Evolutionary conservation across 371 early-diverging fungal genomes (phyloP).

Genomic region (Circinella minor): DNA sequence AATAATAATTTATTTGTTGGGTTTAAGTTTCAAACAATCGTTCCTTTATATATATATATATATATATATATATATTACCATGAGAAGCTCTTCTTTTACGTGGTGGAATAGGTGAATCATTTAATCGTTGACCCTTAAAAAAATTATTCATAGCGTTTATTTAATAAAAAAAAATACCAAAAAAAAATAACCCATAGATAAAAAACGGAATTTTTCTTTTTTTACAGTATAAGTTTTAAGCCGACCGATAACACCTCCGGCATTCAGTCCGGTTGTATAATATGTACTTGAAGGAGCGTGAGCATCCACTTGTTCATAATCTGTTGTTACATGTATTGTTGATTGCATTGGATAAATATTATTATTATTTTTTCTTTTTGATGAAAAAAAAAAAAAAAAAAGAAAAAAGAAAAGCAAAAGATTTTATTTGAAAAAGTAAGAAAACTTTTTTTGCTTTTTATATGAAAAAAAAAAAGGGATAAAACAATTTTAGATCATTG

Average conservation of each 20-base stretch:
- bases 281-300: constrained; percentile 39
- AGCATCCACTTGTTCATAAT: constrained; percentile 28
- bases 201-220: too few relatives aligned
- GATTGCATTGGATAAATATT: constrained; percentile 20
- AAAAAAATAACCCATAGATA: not conserved
- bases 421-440: not conserved
- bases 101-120: constrained; percentile 15
- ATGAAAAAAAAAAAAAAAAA: not conserved
- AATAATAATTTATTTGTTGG: too few relatives aligned
- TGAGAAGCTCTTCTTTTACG: constrained; percentile 48
- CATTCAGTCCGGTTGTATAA: constrained; percentile 35
- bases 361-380: not conserved
- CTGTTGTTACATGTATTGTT: constrained; percentile 29
- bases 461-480: not conserved
- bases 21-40: too few relatives aligned
- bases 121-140: constrained; percentile 2
- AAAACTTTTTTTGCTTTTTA: not conserved
- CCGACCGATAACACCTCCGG: constrained; percentile 28
- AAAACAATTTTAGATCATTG: constrained; percentile 6
- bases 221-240: constrained; percentile 27
- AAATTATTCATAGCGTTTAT: not conserved
- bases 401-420: not conserved
- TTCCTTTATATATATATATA: not conserved
- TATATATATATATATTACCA: constrained; percentile 24
- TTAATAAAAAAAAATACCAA: not conserved